A percentile compares a stretch with the other conserved stretches of the same genome.
Conservation (phyloP, 2,329 filamentous ascomycete species). For the Aspergillus ustus region DNA sequence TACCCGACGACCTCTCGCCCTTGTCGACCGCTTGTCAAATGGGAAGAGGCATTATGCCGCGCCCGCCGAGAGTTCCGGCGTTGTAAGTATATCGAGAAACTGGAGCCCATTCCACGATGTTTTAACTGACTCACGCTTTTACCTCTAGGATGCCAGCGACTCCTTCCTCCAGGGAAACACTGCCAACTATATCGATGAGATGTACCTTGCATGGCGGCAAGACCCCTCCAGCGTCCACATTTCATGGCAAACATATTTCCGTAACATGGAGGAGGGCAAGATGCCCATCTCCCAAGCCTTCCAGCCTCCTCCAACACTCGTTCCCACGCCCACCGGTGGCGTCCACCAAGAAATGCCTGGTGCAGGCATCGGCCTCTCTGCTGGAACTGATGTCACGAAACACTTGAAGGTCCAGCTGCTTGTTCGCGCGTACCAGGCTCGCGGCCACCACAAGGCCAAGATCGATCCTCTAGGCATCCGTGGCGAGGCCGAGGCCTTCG, state of each 20-base stretch:
- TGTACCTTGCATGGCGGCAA: conserved; percentile 97
- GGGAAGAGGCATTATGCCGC: conserved; percentile 62
- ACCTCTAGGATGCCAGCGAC: conserved; percentile 80
- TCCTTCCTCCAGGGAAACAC: conserved; percentile 96
- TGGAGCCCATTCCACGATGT: background rate
- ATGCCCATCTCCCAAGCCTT: conserved; percentile 99
- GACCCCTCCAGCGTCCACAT: conserved; percentile 93
- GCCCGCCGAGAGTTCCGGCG: conserved; percentile 57
- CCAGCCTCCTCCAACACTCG: conserved; percentile 89
- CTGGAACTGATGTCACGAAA: conserved; percentile 85
- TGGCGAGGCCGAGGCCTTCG: conserved; percentile 80
- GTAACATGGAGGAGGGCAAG: conserved; percentile 97
- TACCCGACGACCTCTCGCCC: conserved; percentile 48
- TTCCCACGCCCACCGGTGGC: conserved; percentile 79
- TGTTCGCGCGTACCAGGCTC: conserved; percentile 95
- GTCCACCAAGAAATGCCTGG: conserved; percentile 75
- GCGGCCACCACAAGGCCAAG: conserved; percentile 97
- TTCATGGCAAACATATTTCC: conserved; percentile 99
- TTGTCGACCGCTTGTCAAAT: conserved; percentile 43
- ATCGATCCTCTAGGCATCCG: conserved; percentile 96
- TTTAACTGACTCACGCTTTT: conserved; percentile 29
- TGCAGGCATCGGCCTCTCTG: conserved; percentile 65
- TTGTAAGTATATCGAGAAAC: conserved; percentile 52
- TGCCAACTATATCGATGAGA: conserved; percentile 99
- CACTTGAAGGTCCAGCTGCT: conserved; percentile 98